phyloP scores from a whole-genome alignment of 2,329 filamentous ascomycete genomes.

The Daldinia sp. region DNA sequence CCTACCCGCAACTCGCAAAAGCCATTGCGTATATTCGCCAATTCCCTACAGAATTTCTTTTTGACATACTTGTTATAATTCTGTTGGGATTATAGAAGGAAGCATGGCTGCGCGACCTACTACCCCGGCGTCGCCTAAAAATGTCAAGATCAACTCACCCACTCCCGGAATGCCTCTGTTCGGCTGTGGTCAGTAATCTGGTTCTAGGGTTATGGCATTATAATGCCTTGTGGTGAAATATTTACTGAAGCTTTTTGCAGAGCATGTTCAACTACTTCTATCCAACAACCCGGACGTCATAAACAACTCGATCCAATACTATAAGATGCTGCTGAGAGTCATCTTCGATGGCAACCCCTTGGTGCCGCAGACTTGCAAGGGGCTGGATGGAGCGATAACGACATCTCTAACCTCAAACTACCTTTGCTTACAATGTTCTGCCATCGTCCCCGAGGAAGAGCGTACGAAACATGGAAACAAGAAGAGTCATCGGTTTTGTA shows the following conservation, averaged over 20 bases:
- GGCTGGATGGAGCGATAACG: constrained; percentile 65
- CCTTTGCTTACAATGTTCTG: constrained; percentile 79
- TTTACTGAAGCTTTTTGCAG: constrained; percentile 59
- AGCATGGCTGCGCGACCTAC: constrained; percentile 51
- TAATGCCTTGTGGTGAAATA: constrained; percentile 18
- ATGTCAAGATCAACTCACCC: constrained; percentile 70
- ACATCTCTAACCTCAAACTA: constrained; percentile 76
- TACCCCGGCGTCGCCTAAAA: constrained; percentile 58
- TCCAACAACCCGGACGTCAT: constrained; percentile 71
- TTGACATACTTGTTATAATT: constrained; percentile 5
- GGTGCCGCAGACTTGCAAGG: constrained; percentile 74
- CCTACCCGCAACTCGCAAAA: background rate
- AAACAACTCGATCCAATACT: constrained; percentile 77
- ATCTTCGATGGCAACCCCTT: constrained; percentile 76
- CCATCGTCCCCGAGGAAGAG: constrained; percentile 74
- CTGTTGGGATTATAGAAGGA: constrained; percentile 4
- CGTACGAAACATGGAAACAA: constrained; percentile 74
- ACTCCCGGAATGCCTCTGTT: constrained; percentile 70
- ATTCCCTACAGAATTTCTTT: constrained; percentile 1
- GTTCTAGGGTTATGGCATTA: background rate
- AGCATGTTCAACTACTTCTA: constrained; percentile 78
- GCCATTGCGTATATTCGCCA: constrained; percentile 2
- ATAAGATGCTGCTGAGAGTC: constrained; percentile 76
- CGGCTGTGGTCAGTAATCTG: constrained; percentile 69
- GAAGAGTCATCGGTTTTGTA: constrained; percentile 81